These are phyloP conservation scores for Cryptococcus wingfieldii DNA, from an alignment of 1,284 basidiomycete genomes.

Conservation along the genomic window DNA sequence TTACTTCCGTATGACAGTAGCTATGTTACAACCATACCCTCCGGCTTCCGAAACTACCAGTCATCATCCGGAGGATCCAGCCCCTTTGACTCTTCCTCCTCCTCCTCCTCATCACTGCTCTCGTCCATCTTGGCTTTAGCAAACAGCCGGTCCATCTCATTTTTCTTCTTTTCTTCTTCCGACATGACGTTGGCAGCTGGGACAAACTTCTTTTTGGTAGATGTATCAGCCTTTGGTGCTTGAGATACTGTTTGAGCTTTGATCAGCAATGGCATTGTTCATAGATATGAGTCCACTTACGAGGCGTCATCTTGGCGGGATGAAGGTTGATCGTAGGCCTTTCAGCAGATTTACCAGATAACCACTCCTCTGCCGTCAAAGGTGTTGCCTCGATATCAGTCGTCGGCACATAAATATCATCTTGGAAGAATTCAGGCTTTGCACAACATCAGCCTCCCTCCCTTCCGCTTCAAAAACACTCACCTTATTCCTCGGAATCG, in stretches of 20 bases:
- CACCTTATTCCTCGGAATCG: constrained; percentile 49
- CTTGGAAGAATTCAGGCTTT: constrained; percentile 52
- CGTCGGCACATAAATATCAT: constrained; percentile 52
- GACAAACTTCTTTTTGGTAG: constrained; percentile 37
- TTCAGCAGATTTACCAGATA: constrained; percentile 27
- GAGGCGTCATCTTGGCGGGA: constrained; percentile 46
- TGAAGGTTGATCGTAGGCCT: constrained; percentile 27
- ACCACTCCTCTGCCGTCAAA: constrained; percentile 35
- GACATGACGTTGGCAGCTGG: constrained; percentile 39
- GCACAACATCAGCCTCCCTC: neutral
- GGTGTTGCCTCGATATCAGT: constrained; percentile 30
- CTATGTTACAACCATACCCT: no score
- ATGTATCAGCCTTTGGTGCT: constrained; percentile 29
- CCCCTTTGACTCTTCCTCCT: constrained; percentile 22
- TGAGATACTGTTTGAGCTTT: constrained; percentile 28
- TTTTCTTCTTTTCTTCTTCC: constrained; percentile 40
- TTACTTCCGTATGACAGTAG: no score
- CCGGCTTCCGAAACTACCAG: constrained; percentile 20
- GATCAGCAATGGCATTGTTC: neutral
- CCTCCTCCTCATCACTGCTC: constrained; percentile 37
- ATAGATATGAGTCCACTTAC: constrained; percentile 22
- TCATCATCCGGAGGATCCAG: constrained; percentile 43
- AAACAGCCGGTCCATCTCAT: constrained; percentile 47
- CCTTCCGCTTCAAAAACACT: constrained; percentile 1
- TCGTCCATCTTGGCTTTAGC: constrained; percentile 38